A percentile compares a stretch with the other conserved stretches of the same genome.
These are phyloP conservation scores for Neurospora hispaniola DNA, from an alignment of 495 filamentous ascomycete genomes.

Conservation along the genomic window DNA sequence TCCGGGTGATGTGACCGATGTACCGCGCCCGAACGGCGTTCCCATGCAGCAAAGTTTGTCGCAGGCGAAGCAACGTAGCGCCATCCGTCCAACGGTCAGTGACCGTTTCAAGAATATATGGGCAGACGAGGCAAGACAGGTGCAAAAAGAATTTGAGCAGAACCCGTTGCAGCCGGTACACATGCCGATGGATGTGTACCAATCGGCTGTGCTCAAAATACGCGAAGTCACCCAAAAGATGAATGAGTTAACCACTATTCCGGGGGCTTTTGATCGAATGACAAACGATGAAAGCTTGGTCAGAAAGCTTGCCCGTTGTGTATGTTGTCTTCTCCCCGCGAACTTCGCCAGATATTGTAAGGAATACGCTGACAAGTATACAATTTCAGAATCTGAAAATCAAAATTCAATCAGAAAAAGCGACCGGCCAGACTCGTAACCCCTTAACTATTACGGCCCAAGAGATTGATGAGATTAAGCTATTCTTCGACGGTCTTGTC, in stretches of 20 bases:
- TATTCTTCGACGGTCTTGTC: conserved; percentile 25
- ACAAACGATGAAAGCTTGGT: not conserved
- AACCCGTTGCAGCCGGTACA: not conserved
- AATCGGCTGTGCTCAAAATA: not conserved
- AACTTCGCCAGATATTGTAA: not conserved
- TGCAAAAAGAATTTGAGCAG: not conserved
- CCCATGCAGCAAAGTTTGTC: conserved; percentile 23
- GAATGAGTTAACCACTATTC: not conserved
- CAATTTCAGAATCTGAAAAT: not conserved
- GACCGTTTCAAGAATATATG: not conserved
- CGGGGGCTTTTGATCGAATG: not conserved
- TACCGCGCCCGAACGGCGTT: conserved; percentile 33
- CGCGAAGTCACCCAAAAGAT: not conserved
- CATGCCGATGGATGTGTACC: not conserved
- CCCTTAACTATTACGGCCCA: conserved; percentile 46
- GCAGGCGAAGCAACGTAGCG: conserved; percentile 7
- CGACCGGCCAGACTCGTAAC: conserved; percentile 24
- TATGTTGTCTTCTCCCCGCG: not conserved
- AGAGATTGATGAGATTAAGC: conserved; percentile 41
- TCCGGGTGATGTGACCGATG: conserved; percentile 53
- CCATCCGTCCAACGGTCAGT: not conserved
- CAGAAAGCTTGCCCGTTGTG: not conserved
- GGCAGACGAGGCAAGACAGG: not conserved
- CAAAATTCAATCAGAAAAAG: not conserved
- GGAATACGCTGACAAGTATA: not conserved